A percentile compares a stretch with the other conserved stretches of the same genome.
Evolutionary conservation across 2,329 filamentous ascomycete genomes (phyloP).

Genomic region (Exophiala sp.): DNA sequence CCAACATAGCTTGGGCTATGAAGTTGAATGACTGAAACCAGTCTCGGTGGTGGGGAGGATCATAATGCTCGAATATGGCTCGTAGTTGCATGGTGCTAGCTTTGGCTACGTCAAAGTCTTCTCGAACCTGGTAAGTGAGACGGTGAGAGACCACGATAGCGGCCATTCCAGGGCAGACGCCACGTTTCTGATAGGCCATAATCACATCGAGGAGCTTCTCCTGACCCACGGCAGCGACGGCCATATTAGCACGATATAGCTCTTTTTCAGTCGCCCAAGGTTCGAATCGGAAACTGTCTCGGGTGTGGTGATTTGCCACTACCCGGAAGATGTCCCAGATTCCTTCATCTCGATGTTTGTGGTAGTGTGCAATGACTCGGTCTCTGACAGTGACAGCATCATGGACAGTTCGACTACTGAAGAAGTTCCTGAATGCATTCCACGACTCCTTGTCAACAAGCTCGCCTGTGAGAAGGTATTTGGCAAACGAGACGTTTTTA

Average conservation of each 20-base stretch:
- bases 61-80: conserved; percentile 4
- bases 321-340: conserved; percentile 20
- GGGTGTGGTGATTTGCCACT: conserved; percentile 6
- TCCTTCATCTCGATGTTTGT: conserved; percentile 12
- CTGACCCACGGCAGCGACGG: conserved; percentile 3
- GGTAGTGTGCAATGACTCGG: conserved; percentile 9
- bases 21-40: conserved; percentile 16
- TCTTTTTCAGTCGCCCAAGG: conserved; percentile 13
- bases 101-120: conserved; percentile 8
- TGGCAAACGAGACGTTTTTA: not conserved
- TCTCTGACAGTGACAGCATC: conserved; percentile 3
- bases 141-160: conserved; percentile 16
- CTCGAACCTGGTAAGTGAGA: conserved; percentile 14
- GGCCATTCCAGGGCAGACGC: conserved; percentile 19
- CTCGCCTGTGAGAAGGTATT: conserved; percentile 6
- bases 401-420: conserved; percentile 1
- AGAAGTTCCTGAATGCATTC: conserved; percentile 9
- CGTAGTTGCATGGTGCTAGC: conserved; percentile 4
- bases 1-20: conserved; percentile 10
- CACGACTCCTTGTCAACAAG: conserved; percentile 4
- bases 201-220: conserved; percentile 9
- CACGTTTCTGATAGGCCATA: conserved; percentile 8
- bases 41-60: conserved; percentile 6
- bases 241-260: conserved; percentile 15
- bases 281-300: conserved; percentile 9